Conservation (phyloP, 1,284 basidiomycete genomes). For the Ceratobasidium papillatum region DNA sequence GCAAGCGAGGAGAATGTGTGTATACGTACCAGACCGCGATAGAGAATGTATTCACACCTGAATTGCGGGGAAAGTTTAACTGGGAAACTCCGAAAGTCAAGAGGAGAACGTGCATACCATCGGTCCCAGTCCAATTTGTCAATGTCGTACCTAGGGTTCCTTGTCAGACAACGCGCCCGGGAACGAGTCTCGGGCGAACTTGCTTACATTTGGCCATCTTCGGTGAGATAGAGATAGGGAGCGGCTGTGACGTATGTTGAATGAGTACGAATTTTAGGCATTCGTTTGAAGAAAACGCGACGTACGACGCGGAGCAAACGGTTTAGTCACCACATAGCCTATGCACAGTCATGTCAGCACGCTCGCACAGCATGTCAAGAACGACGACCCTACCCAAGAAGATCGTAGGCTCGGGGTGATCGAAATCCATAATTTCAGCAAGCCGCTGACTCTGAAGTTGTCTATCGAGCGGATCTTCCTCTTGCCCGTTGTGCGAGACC, state of each 20-base stretch:
- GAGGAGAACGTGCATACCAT: conserved; percentile 60
- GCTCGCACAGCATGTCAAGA: neutral
- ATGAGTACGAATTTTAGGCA: neutral
- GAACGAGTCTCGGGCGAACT: neutral
- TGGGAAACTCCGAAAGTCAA: neutral
- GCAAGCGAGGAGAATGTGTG: conserved; percentile 51
- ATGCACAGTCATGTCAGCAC: conserved; percentile 48
- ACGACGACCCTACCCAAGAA: conserved; percentile 80
- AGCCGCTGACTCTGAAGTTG: conserved; percentile 87
- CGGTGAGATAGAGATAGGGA: conserved; percentile 84
- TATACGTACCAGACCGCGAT: conserved; percentile 81
- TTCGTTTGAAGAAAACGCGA: conserved; percentile 40
- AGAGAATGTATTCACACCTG: conserved; percentile 91
- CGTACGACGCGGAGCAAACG: conserved; percentile 74
- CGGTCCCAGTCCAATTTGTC: conserved; percentile 74
- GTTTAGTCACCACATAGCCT: conserved; percentile 69
- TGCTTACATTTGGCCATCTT: conserved; percentile 65
- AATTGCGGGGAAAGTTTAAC: conserved; percentile 37
- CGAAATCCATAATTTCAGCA: conserved; percentile 78
- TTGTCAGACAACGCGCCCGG: neutral
- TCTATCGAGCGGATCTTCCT: conserved; percentile 88
- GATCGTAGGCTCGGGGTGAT: conserved; percentile 80
- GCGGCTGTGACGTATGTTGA: conserved; percentile 59
- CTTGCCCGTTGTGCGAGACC: conserved; percentile 93
- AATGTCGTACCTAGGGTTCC: conserved; percentile 64